Base-by-base conservation (phyloP, 2,329 filamentous ascomycete species). In the Diaporthe aspalathi region DNA sequence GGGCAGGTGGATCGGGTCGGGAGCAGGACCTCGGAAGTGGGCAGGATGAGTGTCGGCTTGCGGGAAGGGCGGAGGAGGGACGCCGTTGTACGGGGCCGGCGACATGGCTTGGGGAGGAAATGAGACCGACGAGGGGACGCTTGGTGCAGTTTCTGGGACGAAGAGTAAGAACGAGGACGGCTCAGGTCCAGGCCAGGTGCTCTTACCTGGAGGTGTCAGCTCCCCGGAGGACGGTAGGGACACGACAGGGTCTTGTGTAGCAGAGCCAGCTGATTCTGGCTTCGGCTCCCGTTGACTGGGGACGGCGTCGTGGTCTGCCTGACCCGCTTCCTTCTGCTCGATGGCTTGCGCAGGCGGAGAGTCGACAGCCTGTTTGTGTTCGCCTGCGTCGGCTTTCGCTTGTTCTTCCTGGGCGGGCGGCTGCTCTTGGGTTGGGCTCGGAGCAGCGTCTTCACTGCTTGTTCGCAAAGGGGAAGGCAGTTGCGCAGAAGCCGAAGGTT, bases 11-110 rank as follows among this genome's bases (percentile, higher is more conserved):
- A 68, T 70, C 43, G 70, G 70, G 50, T 70, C 72, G 49, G 70
- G 70, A 20, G 72, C 43, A 5, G 72, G 56, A 17, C 72, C 70
- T 22, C 49, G 72, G 47, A 65, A 67, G 35, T 72, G 68, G 57
- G 60, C 57, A 35, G 69, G 67, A 22, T 72, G 56, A 35, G 63
- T 49, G 56, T 67, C 70, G 66, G 67, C 63, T 52, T 52, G 56
- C 40, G 67, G 56, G 27, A 66, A 54, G 12, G 66, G 67, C 20
- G 69, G 69, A 35, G 67, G 67, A 35, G 76, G 73, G 75, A 78
- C 76, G 72, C 49, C 74, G 66, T 62, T 62, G 65, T 49, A 69
- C 38, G 45, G 43, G 27, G 40, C 32, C 9, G 72, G 68, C 22
- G 72, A 70, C n/a, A 57, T 43, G 49, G 70, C 47, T 16, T 50